A percentile compares a stretch with the other conserved stretches of the same genome.
Evolutionary conservation across 106 monocot species (phyloP).

Genomic region (Allium sativum): DNA sequence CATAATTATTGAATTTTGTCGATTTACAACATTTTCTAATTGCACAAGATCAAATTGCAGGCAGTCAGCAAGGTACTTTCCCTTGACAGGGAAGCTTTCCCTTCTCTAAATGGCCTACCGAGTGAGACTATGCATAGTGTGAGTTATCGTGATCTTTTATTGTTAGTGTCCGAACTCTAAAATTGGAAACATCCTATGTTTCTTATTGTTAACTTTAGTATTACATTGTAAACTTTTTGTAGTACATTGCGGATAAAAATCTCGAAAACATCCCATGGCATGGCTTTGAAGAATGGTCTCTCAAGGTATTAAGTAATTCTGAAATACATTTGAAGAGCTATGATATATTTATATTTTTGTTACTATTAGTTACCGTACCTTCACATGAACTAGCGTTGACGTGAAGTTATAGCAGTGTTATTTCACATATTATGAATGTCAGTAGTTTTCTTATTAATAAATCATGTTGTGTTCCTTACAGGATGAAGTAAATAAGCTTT

Average conservation of each 20-base stretch:
- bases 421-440: no score
- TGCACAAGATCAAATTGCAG: constrained; percentile 24
- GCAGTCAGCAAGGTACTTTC: constrained; percentile 74
- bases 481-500: constrained; percentile 82
- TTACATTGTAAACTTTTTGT: constrained; percentile 3
- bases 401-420: no score
- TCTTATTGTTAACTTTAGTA: background rate
- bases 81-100: constrained; percentile 80
- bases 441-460: no score
- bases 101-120: constrained; percentile 66
- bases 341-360: no score
- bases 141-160: constrained; percentile 14
- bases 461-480: constrained; percentile 13
- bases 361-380: no score
- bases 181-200: background rate
- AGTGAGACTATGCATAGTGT: constrained; percentile 88
- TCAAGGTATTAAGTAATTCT: constrained; percentile 45
- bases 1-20: no score
- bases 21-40: background rate
- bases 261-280: constrained; percentile 89
- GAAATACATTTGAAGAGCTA: no score
- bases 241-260: constrained; percentile 83
- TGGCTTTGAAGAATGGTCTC: constrained; percentile 68
- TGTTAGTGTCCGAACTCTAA: no score
- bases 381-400: no score